Evolutionary conservation across 75 land plant genomes (phyloP).

Genomic region (Sequoia sempervirens): DNA sequence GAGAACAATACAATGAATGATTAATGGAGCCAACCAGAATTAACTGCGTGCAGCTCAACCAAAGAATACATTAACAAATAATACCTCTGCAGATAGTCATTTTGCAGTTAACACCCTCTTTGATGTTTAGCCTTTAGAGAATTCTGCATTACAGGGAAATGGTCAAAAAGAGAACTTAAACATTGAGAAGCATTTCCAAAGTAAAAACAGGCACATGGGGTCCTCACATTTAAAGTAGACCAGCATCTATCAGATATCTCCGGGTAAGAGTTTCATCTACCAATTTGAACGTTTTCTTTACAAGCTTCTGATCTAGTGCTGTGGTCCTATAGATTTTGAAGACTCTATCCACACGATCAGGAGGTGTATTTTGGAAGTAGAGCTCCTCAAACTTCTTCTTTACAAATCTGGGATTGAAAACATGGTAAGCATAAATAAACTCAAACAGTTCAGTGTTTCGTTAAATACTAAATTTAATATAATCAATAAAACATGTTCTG

Average conservation of each 20-base stretch:
- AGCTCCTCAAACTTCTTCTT: conserved; percentile 91
- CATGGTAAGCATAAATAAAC: background rate
- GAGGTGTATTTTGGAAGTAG: conserved; percentile 63
- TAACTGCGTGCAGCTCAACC: background rate
- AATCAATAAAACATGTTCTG: background rate
- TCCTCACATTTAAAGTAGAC: conserved; percentile 40
- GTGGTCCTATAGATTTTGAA: conserved; percentile 89
- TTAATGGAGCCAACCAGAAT: background rate
- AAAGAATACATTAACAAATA: conserved; percentile 6
- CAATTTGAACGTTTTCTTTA: conserved; percentile 84
- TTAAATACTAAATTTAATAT: background rate
- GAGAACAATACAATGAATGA: conserved; percentile 6
- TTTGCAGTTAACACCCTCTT: background rate
- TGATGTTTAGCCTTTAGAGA: conserved; percentile 1
- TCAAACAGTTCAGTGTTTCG: background rate
- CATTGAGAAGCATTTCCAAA: background rate
- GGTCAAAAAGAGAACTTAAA: background rate
- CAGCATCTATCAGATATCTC: conserved; percentile 59
- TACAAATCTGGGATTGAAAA: conserved; percentile 52
- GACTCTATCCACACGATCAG: conserved; percentile 59
- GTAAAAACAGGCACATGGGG: background rate
- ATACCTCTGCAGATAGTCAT: background rate
- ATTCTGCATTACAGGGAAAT: background rate
- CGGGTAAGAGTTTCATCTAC: conserved; percentile 77
- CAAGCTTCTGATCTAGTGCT: conserved; percentile 79